Evolutionary conservation across 345 rosid genomes (phyloP).

Genomic region (Psidium guajava): DNA sequence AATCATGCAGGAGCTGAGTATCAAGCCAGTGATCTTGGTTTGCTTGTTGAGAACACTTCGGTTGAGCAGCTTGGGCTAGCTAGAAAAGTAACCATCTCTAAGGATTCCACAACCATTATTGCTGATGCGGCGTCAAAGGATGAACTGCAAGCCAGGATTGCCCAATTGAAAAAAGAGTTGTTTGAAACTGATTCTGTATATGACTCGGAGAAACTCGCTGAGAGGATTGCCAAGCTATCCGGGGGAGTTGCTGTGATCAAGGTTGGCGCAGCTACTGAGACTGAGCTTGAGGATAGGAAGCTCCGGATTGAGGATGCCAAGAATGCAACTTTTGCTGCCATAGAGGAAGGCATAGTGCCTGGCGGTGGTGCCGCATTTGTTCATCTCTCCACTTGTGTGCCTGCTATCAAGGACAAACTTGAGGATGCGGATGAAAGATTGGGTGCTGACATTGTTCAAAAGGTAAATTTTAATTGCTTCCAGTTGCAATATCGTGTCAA

Average conservation of each 20-base stretch:
- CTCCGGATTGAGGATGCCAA: slow-evolving; percentile 96
- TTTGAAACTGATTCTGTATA: slow-evolving; percentile 85
- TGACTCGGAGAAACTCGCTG: slow-evolving; percentile 83
- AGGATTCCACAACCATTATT: slow-evolving; percentile 78
- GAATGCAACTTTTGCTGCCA: slow-evolving; percentile 96
- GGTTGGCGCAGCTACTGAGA: slow-evolving; percentile 98
- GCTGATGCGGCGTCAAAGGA: slow-evolving; percentile 96
- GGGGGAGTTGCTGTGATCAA: slow-evolving; percentile 98
- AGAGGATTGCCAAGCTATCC: slow-evolving; percentile 89
- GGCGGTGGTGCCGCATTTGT: slow-evolving; percentile 95
- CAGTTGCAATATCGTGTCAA: not conserved
- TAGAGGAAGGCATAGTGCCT: slow-evolving; percentile 97
- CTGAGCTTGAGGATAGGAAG: slow-evolving; percentile 93
- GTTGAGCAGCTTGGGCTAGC: slow-evolving; percentile 87
- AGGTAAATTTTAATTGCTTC: slow-evolving; percentile 31
- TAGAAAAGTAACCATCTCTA: slow-evolving; percentile 66
- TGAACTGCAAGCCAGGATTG: slow-evolving; percentile 68
- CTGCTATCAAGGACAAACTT: slow-evolving; percentile 64
- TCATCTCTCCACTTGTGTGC: slow-evolving; percentile 61
- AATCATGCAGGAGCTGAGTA: slow-evolving; percentile 72
- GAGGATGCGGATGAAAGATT: slow-evolving; percentile 75
- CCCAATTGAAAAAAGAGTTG: slow-evolving; percentile 81
- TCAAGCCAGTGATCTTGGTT: slow-evolving; percentile 79
- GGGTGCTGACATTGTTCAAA: slow-evolving; percentile 95
- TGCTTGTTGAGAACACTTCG: slow-evolving; percentile 57